phyloP scores from a whole-genome alignment of 257 asterid species.

The Nicotiana attenuata region DNA sequence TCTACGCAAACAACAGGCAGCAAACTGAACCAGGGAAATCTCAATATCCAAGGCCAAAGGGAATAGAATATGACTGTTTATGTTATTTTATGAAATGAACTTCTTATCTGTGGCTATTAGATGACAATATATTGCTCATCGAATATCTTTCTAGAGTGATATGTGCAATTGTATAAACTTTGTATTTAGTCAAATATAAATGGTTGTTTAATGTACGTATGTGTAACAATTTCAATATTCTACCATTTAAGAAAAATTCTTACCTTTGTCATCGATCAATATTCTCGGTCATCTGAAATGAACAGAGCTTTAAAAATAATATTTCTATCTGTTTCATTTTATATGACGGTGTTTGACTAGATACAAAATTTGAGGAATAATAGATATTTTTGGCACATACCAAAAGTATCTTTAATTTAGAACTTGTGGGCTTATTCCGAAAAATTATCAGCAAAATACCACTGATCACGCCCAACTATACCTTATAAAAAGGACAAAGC shows the following conservation, averaged over 20 bases:
- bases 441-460: not conserved
- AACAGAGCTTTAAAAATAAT: not conserved
- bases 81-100: too few species aligned
- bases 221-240: not conserved
- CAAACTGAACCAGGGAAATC: constrained; percentile 20
- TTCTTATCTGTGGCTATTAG: not conserved
- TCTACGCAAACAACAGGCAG: constrained; percentile 21
- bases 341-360: too few species aligned
- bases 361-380: too few species aligned
- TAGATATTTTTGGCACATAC: too few species aligned
- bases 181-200: not conserved
- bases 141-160: not conserved
- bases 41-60: constrained; percentile 28
- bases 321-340: too few species aligned
- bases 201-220: not conserved
- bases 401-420: too few species aligned
- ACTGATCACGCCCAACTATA: too few species aligned
- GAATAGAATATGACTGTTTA: not conserved
- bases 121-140: not conserved
- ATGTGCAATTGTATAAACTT: not conserved
- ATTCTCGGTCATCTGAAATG: not conserved
- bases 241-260: too few species aligned
- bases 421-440: too few species aligned
- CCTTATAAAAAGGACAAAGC: too few species aligned
- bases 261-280: not conserved